These are phyloP conservation scores for Coniochaeta sp. DNA, from an alignment of 2,329 filamentous ascomycete species.

Conservation along the genomic window DNA sequence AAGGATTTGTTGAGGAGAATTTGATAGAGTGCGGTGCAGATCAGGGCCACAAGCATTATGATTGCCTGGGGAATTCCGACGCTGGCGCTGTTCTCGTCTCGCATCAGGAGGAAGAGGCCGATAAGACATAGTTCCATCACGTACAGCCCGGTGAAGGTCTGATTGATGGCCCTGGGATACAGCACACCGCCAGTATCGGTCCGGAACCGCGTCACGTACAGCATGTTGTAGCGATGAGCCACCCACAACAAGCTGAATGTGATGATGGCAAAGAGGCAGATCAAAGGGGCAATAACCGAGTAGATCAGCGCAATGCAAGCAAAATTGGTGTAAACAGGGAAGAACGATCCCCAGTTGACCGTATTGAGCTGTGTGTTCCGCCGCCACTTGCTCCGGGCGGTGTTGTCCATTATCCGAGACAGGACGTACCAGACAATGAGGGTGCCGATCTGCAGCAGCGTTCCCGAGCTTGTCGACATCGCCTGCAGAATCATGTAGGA, in stretches of 20 bases:
- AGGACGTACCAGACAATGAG: conserved; percentile 77
- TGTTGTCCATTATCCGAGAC: conserved; percentile 75
- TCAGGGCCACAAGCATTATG: conserved; percentile 69
- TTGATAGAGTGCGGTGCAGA: conserved; percentile 73
- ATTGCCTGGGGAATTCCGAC: conserved; percentile 71
- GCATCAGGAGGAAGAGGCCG: conserved; percentile 78
- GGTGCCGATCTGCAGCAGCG: conserved; percentile 74
- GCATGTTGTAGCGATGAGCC: conserved; percentile 91
- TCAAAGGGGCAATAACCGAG: conserved; percentile 80
- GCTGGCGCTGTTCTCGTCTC: conserved; percentile 43
- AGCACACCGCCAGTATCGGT: conserved; percentile 88
- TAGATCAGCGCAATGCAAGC: conserved; percentile 90
- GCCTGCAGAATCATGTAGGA: conserved; percentile 97
- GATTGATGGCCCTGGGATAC: conserved; percentile 89
- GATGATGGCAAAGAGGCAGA: conserved; percentile 86
- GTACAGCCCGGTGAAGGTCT: conserved; percentile 90
- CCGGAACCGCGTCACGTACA: conserved; percentile 87
- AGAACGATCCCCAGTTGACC: conserved; percentile 88
- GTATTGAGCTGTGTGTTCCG: conserved; percentile 72
- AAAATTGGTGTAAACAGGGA: conserved; percentile 94
- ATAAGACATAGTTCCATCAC: conserved; percentile 89
- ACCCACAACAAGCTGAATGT: conserved; percentile 91
- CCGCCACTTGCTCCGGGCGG: conserved; percentile 73
- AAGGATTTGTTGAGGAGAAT: conserved; percentile 76
- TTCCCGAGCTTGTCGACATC: conserved; percentile 82